Evolutionary conservation across 2,329 filamentous ascomycete species (phyloP), one percentile per base, ranked within the genome.

Genomic region (Fusarium nisikadoi): DNA sequence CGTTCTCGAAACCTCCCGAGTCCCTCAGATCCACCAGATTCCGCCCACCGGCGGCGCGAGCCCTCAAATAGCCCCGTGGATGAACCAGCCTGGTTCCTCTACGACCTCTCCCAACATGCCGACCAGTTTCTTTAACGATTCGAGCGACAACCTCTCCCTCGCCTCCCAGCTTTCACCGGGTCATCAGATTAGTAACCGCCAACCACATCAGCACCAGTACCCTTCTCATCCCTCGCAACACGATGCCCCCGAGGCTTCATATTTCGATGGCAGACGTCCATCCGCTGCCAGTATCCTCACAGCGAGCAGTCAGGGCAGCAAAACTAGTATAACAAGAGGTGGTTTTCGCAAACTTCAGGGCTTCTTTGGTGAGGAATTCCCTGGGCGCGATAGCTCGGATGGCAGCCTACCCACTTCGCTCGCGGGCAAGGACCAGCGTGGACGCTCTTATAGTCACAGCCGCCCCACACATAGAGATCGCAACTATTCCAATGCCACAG

Each of bases 281-380:
- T 98, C 96, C 8, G 88, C 94, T 55, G 94, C 94, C 42, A 98
- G 95, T 81, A 91, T 95, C 71, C 77, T 81, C 60, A 94, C 92
- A 8, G 90, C 93, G 63, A 96, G 95, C 81, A 97, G 95, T 78
- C 89, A 93, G 73, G 93, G 93, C 38, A 97, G 95, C 45, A 92
- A 91, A 82, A 88, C 88, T 64, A 93, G 92, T 80, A 85, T 90
- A 70, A 91, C 90, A 68, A 87, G 92, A 66, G 90, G 91, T 75
- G 90, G 93, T 56, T 88, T 92, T 63, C 94, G 95, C 82, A 96
- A 95, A 82, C 86, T 97, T 71, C 93, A 96, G 79, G 93, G 92
- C 45, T 95, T 98, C 80, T 97, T 98, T 82, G 95, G 95, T 50
- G 95, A 98, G 76, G 95, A 97, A 79, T 94, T 93, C 80, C 90